phyloP scores from a whole-genome alignment of 495 filamentous ascomycete genomes.

The Talaromyces proteolyticus region DNA sequence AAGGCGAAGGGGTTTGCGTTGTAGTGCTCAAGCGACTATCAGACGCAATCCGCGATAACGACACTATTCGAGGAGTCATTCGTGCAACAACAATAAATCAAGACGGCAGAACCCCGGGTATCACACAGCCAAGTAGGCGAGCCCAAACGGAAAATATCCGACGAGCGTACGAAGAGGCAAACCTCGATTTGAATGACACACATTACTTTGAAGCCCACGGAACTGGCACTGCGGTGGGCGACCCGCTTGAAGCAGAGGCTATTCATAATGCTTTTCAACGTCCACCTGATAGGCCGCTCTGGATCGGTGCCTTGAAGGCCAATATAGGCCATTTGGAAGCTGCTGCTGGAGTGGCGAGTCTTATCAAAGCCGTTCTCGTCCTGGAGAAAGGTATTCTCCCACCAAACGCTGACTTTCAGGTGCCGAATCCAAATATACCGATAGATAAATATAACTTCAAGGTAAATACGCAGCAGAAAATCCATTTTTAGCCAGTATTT shows the following conservation, averaged over 20 bases:
- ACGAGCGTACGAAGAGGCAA: conserved; percentile 17
- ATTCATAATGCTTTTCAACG: not conserved
- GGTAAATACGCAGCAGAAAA: not conserved
- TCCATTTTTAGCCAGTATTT: no score
- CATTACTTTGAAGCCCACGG: conserved; percentile 20
- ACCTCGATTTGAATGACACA: conserved; percentile 10
- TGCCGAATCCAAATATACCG: conserved; percentile 14
- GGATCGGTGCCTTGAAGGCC: conserved; percentile 7
- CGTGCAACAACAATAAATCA: conserved; percentile 39
- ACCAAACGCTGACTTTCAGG: conserved; percentile 11
- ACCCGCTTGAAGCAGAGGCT: conserved; percentile 23
- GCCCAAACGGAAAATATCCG: conserved; percentile 21
- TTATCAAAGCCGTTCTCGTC: conserved; percentile 18
- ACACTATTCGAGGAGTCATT: conserved; percentile 34
- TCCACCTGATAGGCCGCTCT: not conserved
- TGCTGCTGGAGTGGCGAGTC: conserved; percentile 14
- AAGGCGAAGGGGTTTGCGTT: conserved; percentile 29
- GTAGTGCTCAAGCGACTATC: conserved; percentile 31
- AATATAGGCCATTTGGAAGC: conserved; percentile 23
- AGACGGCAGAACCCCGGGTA: conserved; percentile 20
- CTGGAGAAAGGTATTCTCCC: conserved; percentile 18
- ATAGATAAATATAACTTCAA: conserved; percentile 14
- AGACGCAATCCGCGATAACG: conserved; percentile 25
- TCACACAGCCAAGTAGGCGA: conserved; percentile 13
- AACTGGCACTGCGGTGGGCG: conserved; percentile 48